Base-by-base conservation (phyloP, 352 stramenopile genomes). In the Phytophthora foliorum region DNA sequence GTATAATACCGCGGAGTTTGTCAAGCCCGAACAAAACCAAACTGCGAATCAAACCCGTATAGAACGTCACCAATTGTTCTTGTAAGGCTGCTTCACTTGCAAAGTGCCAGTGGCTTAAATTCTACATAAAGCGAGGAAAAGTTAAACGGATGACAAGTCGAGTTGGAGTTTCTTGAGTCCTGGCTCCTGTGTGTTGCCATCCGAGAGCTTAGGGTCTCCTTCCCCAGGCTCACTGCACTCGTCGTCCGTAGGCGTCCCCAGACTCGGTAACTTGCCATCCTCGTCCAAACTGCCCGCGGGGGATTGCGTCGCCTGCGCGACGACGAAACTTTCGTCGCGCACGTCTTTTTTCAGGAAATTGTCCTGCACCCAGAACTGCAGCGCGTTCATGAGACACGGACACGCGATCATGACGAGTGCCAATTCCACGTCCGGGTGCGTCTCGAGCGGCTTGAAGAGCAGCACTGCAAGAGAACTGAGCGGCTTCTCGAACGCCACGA, bases 361-460 rank as follows among this genome's bases (percentile, higher is more conserved):
- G 78, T 97, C 90, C 69, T 97, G 90, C 32, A 97, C 75, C 88
- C 88, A 97, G 61, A 96, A 97, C 60, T 97, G 90, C 46, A 96
- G 53, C 16, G 84, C 89, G 68, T 97, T 97, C 88, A 97, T 96
- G 19, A 96, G 56, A 58, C 85, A 93, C 42, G 90, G 90, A 68
- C 90, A 97, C 6, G 82, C 86, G 54, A 97, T 93, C 90, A 97
- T 97, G 42, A 97, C 90, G 51, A 97, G 59, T 24, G 72, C 77
- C 50, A 97, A 67, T 58, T 97, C 90, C 16, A 91, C 64, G n/a
- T 80, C 75, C 6, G 90, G 90, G 51, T 93, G 80, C 8, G 77
- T 67, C 24, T 78, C 67, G 36, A 96, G 67, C 21, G 90, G 90
- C 49, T 76, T 73, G 53, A 97, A 97, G 1, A 95, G 54, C 76